Conservation (phyloP, 2,329 filamentous ascomycete genomes). For the Xylaria sp. region DNA sequence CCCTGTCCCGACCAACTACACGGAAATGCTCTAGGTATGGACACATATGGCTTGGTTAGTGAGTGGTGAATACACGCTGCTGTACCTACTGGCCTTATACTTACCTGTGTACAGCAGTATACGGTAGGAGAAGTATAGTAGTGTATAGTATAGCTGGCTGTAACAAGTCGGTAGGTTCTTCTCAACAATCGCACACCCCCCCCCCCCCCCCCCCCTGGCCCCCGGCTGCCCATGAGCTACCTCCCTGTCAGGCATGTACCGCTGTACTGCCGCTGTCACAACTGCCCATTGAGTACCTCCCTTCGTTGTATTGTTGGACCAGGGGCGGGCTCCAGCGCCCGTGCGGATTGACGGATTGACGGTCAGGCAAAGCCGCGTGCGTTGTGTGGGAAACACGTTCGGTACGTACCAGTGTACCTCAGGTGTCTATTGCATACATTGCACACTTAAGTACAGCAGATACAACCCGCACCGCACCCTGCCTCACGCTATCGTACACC, state of each 20-base stretch:
- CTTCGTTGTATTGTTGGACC: conserved; percentile 21
- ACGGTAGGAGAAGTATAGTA: too few species aligned
- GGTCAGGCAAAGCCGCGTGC: conserved; percentile 29
- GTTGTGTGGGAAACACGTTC: conserved; percentile 27
- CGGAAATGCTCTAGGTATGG: neutral
- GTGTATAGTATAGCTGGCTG: too few species aligned
- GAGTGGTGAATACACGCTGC: neutral
- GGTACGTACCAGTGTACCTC: conserved; percentile 8
- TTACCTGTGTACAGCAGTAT: neutral
- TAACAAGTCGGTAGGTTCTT: too few species aligned
- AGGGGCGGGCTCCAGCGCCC: conserved; percentile 25
- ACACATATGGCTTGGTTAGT: neutral
- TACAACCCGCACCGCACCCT: too few species aligned
- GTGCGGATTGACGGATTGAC: conserved; percentile 25
- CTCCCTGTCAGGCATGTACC: neutral
- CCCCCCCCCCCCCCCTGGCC: too few species aligned
- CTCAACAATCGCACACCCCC: too few species aligned
- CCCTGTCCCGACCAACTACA: conserved; percentile 8
- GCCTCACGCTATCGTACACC: conserved; percentile 13
- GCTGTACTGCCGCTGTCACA: neutral
- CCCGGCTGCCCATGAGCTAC: neutral
- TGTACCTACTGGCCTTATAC: neutral
- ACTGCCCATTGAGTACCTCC: neutral
- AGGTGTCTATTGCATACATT: too few species aligned
- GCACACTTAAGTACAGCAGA: too few species aligned